Evolutionary conservation across 1,284 basidiomycete species (phyloP), one percentile per base, ranked within the genome.

Genomic region (Tremellales sp.): DNA sequence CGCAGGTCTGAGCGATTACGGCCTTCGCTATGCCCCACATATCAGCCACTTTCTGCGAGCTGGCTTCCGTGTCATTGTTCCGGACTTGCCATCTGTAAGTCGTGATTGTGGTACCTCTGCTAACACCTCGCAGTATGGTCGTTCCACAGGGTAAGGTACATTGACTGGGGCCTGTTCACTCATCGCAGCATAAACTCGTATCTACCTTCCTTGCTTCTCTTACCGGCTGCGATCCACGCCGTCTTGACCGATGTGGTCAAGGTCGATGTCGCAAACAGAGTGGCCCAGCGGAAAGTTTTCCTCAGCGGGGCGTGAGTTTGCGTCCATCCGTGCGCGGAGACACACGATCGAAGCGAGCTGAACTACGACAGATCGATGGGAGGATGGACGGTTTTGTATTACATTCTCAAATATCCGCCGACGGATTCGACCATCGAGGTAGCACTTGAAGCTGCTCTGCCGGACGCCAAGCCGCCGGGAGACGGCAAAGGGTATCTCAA

Each of bases 31-130:
- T 41, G 68, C 71, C 0, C 74, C 75, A 8, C 76, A 78, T 45
- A 68, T 75, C 7, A 56, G 57, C 3, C 67, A 73, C 40, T 76
- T 78, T 49, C 64, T 78, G 41, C 65, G 72, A 48, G 68, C 72
- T 4, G 78, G 78, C 0, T 79, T 78, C 58, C 65, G 78, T 22
- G 67, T 78, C 25, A 75, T 80, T 51, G 64, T 75, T 5, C 74
- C 77, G 17, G 78, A 80, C 56, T 60, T 80, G 31, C 77, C 78
- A 2, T 73, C 71, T 11, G 77, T 78, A 46, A 72, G 77, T 46
- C n/a, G n/a, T n/a, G n/a, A n/a, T n/a, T n/a, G n/a, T n/a, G n/a
- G n/a, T n/a, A n/a, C n/a, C n/a, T n/a, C n/a, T n/a, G n/a, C n/a
- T 42, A 7, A 21, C 23, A 19, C 17, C 64, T 31, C 25, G 22